Percentiles rank a stretch among this genome's conserved stretches.
These are phyloP conservation scores for Mycena crocata DNA, from an alignment of 768 basidiomycete genomes.

Conservation along the genomic window DNA sequence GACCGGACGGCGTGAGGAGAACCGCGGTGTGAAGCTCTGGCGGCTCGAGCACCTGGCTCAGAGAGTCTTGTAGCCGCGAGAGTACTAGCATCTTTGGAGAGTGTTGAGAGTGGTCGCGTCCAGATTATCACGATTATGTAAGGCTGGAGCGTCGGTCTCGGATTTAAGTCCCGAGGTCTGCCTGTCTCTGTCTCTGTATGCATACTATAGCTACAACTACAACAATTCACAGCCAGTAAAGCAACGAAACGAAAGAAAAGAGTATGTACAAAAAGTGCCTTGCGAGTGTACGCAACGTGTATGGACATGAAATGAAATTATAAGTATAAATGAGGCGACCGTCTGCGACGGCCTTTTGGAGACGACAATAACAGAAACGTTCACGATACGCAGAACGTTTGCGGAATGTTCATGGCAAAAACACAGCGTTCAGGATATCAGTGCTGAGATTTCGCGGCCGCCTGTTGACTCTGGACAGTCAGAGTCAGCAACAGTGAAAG, in stretches of 20 bases:
- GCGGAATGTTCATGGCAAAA: too few relatives aligned
- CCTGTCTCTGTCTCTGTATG: background rate
- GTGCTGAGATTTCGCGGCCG: constrained; percentile 4
- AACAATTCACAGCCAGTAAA: constrained; percentile 19
- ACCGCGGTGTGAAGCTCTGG: constrained; percentile 77
- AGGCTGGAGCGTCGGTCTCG: too few relatives aligned
- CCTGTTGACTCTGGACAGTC: background rate
- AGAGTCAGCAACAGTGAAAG: background rate
- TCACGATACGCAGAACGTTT: too few relatives aligned
- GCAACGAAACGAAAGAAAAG: background rate
- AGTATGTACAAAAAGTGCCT: background rate
- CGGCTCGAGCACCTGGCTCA: constrained; percentile 70
- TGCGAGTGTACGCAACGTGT: background rate
- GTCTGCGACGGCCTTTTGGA: constrained; percentile 6
- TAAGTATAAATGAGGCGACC: background rate
- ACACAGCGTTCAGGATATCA: too few relatives aligned
- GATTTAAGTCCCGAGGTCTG: too few relatives aligned
- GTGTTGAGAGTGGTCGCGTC: too few relatives aligned
- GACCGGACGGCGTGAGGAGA: constrained; percentile 79
- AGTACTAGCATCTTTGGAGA: constrained; percentile 70
- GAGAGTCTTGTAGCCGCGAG: constrained; percentile 71
- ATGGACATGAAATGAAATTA: background rate
- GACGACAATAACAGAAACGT: background rate
- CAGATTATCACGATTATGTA: too few relatives aligned
- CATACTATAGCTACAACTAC: constrained; percentile 18